A percentile compares a stretch with the other conserved stretches of the same genome.
Conservation (phyloP, 1,284 basidiomycete species). For the Puccinia triticina region DNA sequence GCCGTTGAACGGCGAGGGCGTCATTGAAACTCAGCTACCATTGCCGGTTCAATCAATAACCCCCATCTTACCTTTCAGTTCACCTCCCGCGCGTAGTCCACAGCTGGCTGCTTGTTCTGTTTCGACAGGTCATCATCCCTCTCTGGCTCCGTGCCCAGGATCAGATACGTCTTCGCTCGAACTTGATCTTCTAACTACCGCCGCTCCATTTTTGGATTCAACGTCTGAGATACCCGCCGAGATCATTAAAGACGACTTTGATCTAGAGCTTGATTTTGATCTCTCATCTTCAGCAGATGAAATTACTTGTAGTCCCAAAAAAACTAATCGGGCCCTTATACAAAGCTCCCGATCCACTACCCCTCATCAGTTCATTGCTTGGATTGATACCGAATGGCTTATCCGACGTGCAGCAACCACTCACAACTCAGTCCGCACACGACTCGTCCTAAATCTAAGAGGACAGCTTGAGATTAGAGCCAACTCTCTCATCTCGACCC, state of each 20-base stretch:
- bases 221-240: background rate
- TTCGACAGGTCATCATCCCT: background rate
- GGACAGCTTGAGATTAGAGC: slow-evolving; percentile 33
- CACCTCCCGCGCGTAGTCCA: background rate
- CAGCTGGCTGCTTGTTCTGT: background rate
- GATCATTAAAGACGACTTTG: slow-evolving; percentile 4
- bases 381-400: slow-evolving; percentile 27
- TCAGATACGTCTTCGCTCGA: background rate
- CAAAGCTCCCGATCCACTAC: slow-evolving; percentile 6
- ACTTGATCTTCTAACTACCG: slow-evolving; percentile 35
- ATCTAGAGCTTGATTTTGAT: slow-evolving; percentile 25
- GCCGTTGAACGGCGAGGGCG: slow-evolving; percentile 36
- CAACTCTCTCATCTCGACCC: too few relatives aligned
- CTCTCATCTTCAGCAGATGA: background rate
- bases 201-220: slow-evolving; percentile 40
- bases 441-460: slow-evolving; percentile 32
- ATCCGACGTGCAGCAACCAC: slow-evolving; percentile 15
- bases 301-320: background rate
- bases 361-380: slow-evolving; percentile 31
- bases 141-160: background rate
- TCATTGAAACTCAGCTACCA: slow-evolving; percentile 38
- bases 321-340: background rate
- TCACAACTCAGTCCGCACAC: background rate
- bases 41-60: background rate
- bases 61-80: background rate